Conservation (phyloP, 805 yeast species). For the Torulaspora microellipsoides region DNA sequence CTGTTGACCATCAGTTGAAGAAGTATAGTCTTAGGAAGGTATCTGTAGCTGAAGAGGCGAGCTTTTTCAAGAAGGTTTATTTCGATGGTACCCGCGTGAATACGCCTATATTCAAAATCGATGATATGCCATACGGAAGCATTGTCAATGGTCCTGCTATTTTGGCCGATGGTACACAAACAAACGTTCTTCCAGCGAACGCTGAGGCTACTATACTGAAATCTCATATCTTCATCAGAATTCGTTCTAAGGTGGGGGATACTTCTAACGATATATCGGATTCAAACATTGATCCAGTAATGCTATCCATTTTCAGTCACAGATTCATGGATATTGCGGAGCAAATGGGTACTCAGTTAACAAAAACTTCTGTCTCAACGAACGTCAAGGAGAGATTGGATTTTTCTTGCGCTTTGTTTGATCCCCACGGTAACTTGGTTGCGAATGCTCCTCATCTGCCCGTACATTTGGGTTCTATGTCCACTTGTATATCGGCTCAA, state of each 20-base stretch:
- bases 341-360: conserved; percentile 78
- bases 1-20: conserved; percentile 51
- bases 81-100: conserved; percentile 49
- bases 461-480: conserved; percentile 83
- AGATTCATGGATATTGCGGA: conserved; percentile 89
- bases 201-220: conserved; percentile 51
- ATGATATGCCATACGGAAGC: conserved; percentile 50
- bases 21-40: conserved; percentile 30
- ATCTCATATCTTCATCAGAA: conserved; percentile 54
- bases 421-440: conserved; percentile 68
- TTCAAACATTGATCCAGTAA: conserved; percentile 52
- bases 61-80: conserved; percentile 45
- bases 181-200: conserved; percentile 65
- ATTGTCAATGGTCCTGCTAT: conserved; percentile 66
- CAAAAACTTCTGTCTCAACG: conserved; percentile 75
- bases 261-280: conserved; percentile 6
- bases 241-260: conserved; percentile 8
- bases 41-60: conserved; percentile 25
- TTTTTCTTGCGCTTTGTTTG: conserved; percentile 80
- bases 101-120: conserved; percentile 54
- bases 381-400: conserved; percentile 81
- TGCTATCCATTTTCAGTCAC: conserved; percentile 73
- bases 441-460: conserved; percentile 91
- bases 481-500: conserved; percentile 68
- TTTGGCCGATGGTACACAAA: conserved; percentile 76